phyloP scores from a whole-genome alignment of 768 basidiomycete genomes.

The Russula vinacea region DNA sequence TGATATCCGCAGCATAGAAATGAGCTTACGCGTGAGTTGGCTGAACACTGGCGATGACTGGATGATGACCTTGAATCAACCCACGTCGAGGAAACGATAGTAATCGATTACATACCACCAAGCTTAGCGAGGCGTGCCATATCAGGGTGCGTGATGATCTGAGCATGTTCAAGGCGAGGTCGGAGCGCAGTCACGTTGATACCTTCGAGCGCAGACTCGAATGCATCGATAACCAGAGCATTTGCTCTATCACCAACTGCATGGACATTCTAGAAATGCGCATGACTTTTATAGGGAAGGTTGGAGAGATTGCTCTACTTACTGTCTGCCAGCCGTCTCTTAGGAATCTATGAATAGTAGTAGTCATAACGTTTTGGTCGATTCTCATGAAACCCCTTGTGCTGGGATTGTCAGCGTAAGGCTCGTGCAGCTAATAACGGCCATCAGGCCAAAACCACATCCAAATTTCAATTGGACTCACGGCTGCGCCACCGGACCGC shows the following conservation, averaged over 20 bases:
- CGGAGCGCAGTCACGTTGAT: conserved; percentile 62
- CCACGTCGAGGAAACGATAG: neutral
- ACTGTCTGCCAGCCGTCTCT: conserved; percentile 90
- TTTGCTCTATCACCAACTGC: conserved; percentile 89
- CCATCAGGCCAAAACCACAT: conserved; percentile 12
- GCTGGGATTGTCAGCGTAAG: conserved; percentile 74
- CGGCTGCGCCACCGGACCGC: conserved; percentile 86
- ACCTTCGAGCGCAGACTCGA: conserved; percentile 63
- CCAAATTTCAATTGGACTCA: conserved; percentile 36
- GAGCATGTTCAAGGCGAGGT: conserved; percentile 87
- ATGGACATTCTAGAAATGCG: conserved; percentile 66
- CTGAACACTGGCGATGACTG: conserved; percentile 88
- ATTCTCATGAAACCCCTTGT: conserved; percentile 78
- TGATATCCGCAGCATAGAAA: neutral
- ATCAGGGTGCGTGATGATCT: conserved; percentile 75
- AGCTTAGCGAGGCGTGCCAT: conserved; percentile 73
- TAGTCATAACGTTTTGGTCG: conserved; percentile 55
- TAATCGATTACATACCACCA: conserved; percentile 53
- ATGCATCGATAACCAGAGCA: conserved; percentile 75
- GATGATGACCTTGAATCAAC: neutral
- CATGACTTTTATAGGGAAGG: neutral
- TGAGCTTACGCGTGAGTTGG: conserved; percentile 76
- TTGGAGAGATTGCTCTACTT: conserved; percentile 34
- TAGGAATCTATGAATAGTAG: conserved; percentile 66
- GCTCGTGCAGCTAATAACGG: conserved; percentile 61